Conservation (phyloP, 176 grass and related monocot genomes). For the Juncus effusus region DNA sequence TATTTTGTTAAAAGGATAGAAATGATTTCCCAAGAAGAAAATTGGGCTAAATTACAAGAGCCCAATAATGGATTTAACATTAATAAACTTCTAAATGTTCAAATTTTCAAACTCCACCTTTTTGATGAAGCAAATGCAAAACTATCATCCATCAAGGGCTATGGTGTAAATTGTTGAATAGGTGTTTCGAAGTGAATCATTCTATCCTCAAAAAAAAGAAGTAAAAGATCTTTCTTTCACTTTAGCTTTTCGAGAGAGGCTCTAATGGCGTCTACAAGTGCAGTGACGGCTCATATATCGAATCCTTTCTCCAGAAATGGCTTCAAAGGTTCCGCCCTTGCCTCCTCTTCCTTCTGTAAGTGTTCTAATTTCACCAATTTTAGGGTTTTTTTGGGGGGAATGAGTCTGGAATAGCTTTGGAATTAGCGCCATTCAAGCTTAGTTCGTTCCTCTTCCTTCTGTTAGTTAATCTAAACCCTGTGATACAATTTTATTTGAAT, state of each 20-base stretch:
- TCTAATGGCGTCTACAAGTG: slow-evolving; percentile 24
- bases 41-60: too few relatives aligned
- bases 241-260: background rate
- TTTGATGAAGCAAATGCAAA: too few relatives aligned
- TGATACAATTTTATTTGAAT: too few relatives aligned
- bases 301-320: slow-evolving; percentile 5
- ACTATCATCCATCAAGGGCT: background rate
- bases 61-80: too few relatives aligned
- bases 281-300: slow-evolving; percentile 2
- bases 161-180: background rate
- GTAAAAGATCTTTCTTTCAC: background rate
- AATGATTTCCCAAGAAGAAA: too few relatives aligned
- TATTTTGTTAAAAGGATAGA: too few relatives aligned
- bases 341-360: slow-evolving; percentile 7
- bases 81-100: too few relatives aligned
- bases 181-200: background rate
- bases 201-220: slow-evolving; percentile 15
- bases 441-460: background rate
- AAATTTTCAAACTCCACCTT: too few relatives aligned
- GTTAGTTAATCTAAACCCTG: too few relatives aligned
- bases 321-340: background rate
- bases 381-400: slow-evolving; percentile 17
- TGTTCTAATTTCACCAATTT: background rate
- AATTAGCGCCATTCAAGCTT: background rate
- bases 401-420: background rate